Conservation (phyloP, 441 rosid genomes). For the Syzygium syzygioides region DNA sequence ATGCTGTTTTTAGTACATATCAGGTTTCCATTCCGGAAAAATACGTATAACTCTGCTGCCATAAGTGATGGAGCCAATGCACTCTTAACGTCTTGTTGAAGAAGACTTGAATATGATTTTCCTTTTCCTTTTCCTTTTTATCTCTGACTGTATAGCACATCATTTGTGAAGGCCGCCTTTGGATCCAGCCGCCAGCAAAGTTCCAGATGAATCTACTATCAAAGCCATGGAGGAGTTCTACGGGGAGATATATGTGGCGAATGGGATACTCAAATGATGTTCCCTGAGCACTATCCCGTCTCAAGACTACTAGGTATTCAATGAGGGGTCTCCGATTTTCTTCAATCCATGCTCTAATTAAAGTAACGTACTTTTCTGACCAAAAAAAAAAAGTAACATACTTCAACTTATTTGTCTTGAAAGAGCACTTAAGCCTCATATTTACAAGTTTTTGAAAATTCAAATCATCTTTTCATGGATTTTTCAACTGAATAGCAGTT, state of each 20-base stretch:
- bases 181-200: too few species aligned
- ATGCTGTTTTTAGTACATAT: neutral
- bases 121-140: neutral
- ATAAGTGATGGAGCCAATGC: neutral
- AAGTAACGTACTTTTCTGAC: too few species aligned
- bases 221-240: too few species aligned
- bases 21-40: neutral
- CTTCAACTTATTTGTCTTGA: neutral
- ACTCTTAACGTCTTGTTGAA: neutral
- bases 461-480: neutral
- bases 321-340: neutral
- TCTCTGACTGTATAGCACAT: neutral
- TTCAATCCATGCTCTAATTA: neutral
- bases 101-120: neutral
- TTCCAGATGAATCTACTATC: too few species aligned
- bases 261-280: too few species aligned
- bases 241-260: too few species aligned
- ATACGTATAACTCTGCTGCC: neutral
- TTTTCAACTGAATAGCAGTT: neutral
- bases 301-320: constrained; percentile 40
- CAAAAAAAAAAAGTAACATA: neutral
- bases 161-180: too few species aligned
- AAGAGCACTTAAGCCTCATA: neutral
- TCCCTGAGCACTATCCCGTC: too few species aligned
- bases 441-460: neutral